Base-by-base conservation (phyloP, 306 rosid genomes). In the Prunus davidiana region DNA sequence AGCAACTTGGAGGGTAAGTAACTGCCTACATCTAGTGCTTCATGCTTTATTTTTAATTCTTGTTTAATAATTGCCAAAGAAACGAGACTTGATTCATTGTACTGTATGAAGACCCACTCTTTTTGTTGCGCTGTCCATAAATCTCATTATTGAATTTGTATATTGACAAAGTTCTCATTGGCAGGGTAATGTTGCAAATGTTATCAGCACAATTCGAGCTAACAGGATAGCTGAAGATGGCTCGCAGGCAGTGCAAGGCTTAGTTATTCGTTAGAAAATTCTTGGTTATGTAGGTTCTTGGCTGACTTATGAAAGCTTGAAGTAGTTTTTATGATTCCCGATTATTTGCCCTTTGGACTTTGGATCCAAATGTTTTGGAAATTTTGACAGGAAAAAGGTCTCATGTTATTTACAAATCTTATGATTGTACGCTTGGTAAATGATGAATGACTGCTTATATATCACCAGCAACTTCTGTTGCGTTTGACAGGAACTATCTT, bases 1-100 rank as follows among this genome's bases (percentile, higher is more conserved):
- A 56, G 87, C 84, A 57, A 30, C 88, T 46, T 92, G 96, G 98
- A 89, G 96, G 97, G 99, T 96, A 96, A 84, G 34, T 43, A 81
- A 45, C 72, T 83, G 72, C 52, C 72, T 8, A 3, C 34, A 25
- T 41, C 38, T 14, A 75, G 38, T 5, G 9, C 57, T 19, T 47
- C 24, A 16, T 72, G 41, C 56, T 68, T 61, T n/a, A 15, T 50
- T 58, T 52, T 13, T 22, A 28, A 12, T 65, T 51, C 15, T 27
- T 19, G 43, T 45, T 34, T 52, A 50, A 11, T 65, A 57, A 63
- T 43, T 63, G 28, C 43, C 18, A 14, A 19, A 38, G 20, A 22
- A 70, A 58, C 24, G 32, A 34, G 22, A 4, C n/a, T 15, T 51
- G 13, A 34, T 67, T 57, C 22, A 14, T 50, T 58, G 25, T 32